Conservation (phyloP, 768 basidiomycete genomes). For the Serendipita sp. region DNA sequence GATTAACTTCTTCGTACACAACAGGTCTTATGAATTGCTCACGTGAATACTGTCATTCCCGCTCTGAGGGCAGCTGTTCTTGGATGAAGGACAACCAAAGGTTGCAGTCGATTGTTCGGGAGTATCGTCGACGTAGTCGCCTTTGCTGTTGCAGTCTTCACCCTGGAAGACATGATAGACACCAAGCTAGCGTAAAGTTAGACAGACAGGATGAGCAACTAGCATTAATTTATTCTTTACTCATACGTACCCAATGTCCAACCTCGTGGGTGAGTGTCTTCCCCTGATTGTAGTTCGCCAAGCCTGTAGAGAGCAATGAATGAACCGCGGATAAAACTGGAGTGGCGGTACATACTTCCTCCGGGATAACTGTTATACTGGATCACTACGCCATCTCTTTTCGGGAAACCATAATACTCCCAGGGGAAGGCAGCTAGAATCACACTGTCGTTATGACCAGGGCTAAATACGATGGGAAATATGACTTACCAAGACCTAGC, state of each 20-base stretch:
- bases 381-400: constrained; percentile 26
- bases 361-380: constrained; percentile 1
- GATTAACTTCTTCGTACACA: no score
- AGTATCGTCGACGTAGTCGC: constrained; percentile 15
- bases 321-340: background rate
- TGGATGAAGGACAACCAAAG: constrained; percentile 22
- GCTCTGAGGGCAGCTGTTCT: constrained; percentile 20
- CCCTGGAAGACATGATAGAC: no score
- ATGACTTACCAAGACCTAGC: constrained; percentile 17
- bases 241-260: no score
- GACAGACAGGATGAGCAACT: no score
- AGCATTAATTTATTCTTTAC: no score
- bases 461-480: no score
- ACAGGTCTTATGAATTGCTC: background rate
- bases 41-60: constrained; percentile 13
- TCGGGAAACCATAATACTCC: constrained; percentile 17
- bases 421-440: constrained; percentile 21
- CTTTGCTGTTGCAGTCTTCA: background rate
- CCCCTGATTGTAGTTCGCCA: background rate
- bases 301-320: background rate
- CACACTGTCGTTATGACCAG: background rate
- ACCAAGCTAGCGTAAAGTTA: no score
- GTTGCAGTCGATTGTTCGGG: constrained; percentile 16
- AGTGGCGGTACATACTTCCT: background rate
- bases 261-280: background rate